Evolutionary conservation across 192 early-diverging fungal species (phyloP).

Genomic region (Entomortierella lignicola): DNA sequence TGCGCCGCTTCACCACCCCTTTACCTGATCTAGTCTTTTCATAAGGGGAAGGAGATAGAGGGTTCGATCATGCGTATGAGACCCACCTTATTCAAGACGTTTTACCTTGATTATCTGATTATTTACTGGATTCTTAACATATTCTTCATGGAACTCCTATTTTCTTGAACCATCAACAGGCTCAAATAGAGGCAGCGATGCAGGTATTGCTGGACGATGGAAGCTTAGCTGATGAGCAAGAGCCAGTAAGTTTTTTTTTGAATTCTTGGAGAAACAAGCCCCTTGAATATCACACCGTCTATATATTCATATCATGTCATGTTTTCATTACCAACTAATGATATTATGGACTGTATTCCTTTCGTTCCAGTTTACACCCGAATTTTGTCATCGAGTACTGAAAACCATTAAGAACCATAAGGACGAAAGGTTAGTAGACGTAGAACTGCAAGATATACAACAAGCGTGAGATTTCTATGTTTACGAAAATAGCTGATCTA

Average conservation of each 20-base stretch:
- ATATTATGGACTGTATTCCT: too few species aligned
- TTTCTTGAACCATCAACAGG: constrained; percentile 10
- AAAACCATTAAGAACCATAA: constrained; percentile 45
- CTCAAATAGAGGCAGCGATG: constrained; percentile 38
- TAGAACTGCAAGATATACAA: too few species aligned
- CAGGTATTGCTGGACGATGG: constrained; percentile 31
- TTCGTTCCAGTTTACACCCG: constrained; percentile 27
- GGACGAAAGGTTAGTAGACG: constrained; percentile 30
- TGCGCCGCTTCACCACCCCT: not conserved
- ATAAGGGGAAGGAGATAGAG: not conserved
- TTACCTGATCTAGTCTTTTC: not conserved
- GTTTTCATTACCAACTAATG: too few species aligned
- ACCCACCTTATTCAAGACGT: not conserved
- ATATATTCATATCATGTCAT: not conserved
- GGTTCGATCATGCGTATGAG: constrained; percentile 7
- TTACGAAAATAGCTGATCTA: too few species aligned
- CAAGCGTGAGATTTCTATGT: too few species aligned
- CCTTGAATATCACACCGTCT: not conserved
- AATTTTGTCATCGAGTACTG: constrained; percentile 37
- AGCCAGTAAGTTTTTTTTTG: constrained; percentile 33
- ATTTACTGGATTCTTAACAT: not conserved
- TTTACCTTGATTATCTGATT: not conserved
- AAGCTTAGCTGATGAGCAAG: constrained; percentile 31
- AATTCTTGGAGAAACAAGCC: not conserved
- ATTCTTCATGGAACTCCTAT: not conserved